Evolutionary conservation across 2,329 filamentous ascomycete species (phyloP).

Genomic region (Beauveria sp.): DNA sequence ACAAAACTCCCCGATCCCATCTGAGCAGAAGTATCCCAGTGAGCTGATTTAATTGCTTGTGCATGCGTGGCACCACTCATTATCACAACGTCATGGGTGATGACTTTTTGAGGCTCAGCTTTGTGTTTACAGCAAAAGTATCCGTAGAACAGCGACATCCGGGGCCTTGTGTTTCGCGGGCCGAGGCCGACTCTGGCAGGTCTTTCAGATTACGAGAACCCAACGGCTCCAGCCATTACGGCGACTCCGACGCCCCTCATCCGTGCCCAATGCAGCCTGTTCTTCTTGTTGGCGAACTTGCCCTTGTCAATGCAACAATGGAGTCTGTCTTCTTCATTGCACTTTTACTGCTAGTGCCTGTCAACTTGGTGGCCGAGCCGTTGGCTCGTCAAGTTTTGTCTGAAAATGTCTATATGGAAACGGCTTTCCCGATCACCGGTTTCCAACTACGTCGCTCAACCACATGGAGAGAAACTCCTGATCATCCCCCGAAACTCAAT

Average conservation of each 20-base stretch:
- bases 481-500: background rate
- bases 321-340: background rate
- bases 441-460: background rate
- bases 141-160: too few relatives aligned
- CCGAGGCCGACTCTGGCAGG: background rate
- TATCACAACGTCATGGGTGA: background rate
- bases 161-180: background rate
- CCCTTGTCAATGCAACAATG: background rate
- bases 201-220: background rate
- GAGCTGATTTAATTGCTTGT: background rate
- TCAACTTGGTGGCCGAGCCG: background rate
- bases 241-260: conserved; percentile 2
- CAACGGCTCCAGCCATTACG: background rate
- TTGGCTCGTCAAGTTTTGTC: background rate
- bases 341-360: background rate
- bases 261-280: conserved; percentile 5
- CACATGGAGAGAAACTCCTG: background rate
- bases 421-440: background rate
- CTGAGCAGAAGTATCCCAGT: background rate
- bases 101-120: background rate
- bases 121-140: background rate
- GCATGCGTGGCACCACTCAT: too few relatives aligned
- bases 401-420: background rate
- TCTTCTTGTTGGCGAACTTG: background rate
- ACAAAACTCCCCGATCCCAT: background rate